Conservation (phyloP, 495 filamentous ascomycete species). For the Aspergillus kassunensis region DNA sequence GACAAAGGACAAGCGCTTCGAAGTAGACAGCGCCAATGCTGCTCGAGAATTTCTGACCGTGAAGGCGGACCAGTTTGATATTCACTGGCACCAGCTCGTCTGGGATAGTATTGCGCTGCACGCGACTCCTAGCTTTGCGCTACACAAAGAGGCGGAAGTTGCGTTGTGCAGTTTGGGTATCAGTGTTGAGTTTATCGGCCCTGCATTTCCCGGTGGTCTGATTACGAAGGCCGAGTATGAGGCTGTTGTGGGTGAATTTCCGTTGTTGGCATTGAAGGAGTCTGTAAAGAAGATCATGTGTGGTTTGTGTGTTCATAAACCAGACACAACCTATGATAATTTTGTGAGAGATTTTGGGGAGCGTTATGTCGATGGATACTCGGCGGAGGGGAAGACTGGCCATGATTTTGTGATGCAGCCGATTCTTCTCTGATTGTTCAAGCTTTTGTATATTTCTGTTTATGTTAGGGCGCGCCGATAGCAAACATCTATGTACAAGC, state of each 20-base stretch:
- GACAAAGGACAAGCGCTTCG: constrained; percentile 1
- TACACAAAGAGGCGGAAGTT: neutral
- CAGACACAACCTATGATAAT: constrained; percentile 8
- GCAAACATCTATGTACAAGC: no score
- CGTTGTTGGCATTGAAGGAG: neutral
- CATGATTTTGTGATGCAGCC: no score
- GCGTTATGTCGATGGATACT: neutral
- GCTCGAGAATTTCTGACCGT: neutral
- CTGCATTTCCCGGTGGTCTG: neutral
- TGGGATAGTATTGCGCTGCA: constrained; percentile 8
- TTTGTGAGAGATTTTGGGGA: neutral
- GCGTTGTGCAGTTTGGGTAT: neutral
- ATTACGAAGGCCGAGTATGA: neutral
- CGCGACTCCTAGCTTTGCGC: neutral
- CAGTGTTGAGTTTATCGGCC: constrained; percentile 1
- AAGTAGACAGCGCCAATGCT: constrained; percentile 1
- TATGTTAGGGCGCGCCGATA: no score
- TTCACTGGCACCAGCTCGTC: neutral
- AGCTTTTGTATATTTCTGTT: no score
- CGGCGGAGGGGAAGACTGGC: no score
- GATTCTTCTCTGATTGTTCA: no score
- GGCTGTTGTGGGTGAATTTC: neutral
- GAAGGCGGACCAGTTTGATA: neutral
- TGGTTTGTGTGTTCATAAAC: constrained; percentile 5
- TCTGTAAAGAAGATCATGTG: neutral